phyloP scores from a whole-genome alignment of 2,329 filamentous ascomycete species.

The Huntiella decipiens region DNA sequence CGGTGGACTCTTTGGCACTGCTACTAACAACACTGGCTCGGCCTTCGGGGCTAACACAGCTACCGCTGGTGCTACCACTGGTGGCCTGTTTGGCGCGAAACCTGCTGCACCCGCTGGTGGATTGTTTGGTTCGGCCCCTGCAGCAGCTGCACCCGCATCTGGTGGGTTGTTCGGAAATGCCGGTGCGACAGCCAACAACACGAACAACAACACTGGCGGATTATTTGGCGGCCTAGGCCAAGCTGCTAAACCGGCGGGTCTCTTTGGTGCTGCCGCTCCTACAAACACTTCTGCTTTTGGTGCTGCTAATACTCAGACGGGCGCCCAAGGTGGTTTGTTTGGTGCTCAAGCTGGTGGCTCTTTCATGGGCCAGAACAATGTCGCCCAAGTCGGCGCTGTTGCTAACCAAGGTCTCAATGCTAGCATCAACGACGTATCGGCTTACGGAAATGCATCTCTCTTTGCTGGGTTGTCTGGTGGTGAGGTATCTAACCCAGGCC shows the following conservation, averaged over 20 bases:
- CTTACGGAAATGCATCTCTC: conserved; percentile 74
- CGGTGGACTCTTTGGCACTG: conserved; percentile 23
- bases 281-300: conserved; percentile 37
- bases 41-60: conserved; percentile 15
- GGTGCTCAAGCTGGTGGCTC: conserved; percentile 21
- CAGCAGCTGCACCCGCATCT: conserved; percentile 20
- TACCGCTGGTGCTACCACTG: conserved; percentile 14
- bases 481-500: conserved; percentile 56
- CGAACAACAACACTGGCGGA: conserved; percentile 16
- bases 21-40: conserved; percentile 11
- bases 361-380: conserved; percentile 33
- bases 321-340: conserved; percentile 24
- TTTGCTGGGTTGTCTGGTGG: conserved; percentile 53
- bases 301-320: conserved; percentile 25
- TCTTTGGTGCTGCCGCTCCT: conserved; percentile 28
- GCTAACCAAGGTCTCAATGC: conserved; percentile 52
- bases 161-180: conserved; percentile 21
- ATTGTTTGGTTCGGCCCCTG: conserved; percentile 15
- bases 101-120: conserved; percentile 14
- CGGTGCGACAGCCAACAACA: conserved; percentile 16
- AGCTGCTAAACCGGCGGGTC: conserved; percentile 21
- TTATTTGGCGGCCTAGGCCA: conserved; percentile 19
- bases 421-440: conserved; percentile 65
- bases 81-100: conserved; percentile 24
- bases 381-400: conserved; percentile 22